Percentiles rank a stretch among this genome's conserved stretches.
phyloP scores from a whole-genome alignment of 495 filamentous ascomycete species.

The Podospora didyma region DNA sequence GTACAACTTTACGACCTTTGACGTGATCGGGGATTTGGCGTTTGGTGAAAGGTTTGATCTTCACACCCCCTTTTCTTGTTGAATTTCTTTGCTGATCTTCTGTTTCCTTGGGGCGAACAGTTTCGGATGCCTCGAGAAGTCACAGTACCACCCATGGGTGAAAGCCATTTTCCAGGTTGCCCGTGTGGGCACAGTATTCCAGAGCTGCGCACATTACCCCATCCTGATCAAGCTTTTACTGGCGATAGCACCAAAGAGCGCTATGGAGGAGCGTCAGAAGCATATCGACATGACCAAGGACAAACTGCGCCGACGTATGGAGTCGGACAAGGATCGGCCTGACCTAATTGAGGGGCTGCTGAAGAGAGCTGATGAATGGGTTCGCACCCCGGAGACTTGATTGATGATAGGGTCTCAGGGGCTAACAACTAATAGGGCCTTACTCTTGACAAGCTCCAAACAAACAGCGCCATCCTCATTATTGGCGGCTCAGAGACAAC shows the following conservation, averaged over 20 bases:
- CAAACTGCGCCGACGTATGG: conserved; percentile 42
- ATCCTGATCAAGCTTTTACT: conserved; percentile 24
- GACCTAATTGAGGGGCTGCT: conserved; percentile 51
- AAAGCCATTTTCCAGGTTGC: conserved; percentile 41
- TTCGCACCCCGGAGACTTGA: conserved; percentile 6
- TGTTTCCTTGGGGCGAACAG: too few species aligned
- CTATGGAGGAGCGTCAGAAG: conserved; percentile 28
- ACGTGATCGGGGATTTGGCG: conserved; percentile 57
- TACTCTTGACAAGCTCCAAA: conserved; percentile 33
- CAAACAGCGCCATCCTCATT: conserved; percentile 41
- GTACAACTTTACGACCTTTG: conserved; percentile 60
- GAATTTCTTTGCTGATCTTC: too few species aligned
- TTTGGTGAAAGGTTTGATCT: conserved; percentile 45
- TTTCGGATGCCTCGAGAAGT: conserved; percentile 50
- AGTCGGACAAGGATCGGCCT: conserved; percentile 31
- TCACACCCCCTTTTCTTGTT: too few species aligned
- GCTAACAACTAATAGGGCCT: conserved; percentile 26
- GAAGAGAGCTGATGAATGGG: conserved; percentile 43
- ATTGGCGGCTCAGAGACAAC: conserved; percentile 61
- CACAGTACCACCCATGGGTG: conserved; percentile 53
- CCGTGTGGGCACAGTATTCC: conserved; percentile 32
- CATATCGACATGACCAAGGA: conserved; percentile 32
- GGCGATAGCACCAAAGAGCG: conserved; percentile 17
- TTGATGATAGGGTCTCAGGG: background rate
- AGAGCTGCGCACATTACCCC: conserved; percentile 27